Evolutionary conservation across 2,329 filamentous ascomycete species (phyloP).

Genomic region (Pseudocercospora vitis): DNA sequence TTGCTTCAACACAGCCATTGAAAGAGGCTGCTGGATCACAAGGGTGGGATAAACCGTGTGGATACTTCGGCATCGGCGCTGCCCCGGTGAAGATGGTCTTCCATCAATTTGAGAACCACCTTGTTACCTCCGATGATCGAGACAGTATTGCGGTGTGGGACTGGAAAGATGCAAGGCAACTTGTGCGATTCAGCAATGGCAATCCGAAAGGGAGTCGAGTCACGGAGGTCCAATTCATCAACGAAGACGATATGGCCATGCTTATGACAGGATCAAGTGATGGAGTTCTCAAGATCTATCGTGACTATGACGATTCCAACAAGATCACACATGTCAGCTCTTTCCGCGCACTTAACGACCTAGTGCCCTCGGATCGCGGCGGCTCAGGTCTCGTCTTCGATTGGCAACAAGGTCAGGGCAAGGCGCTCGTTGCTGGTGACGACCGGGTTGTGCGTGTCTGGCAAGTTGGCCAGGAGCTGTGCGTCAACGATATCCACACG

Average conservation of each 20-base stretch:
- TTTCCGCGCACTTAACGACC: slow-evolving; percentile 88
- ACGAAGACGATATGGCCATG: slow-evolving; percentile 94
- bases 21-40: slow-evolving; percentile 84
- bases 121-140: slow-evolving; percentile 88
- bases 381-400: slow-evolving; percentile 97
- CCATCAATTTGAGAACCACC: slow-evolving; percentile 95
- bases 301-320: slow-evolving; percentile 78
- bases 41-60: slow-evolving; percentile 80
- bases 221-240: slow-evolving; percentile 94
- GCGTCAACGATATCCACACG: slow-evolving; percentile 88
- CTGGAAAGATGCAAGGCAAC: slow-evolving; percentile 73
- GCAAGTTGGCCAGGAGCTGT: slow-evolving; percentile 92
- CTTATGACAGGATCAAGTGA: slow-evolving; percentile 94
- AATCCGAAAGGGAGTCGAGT: slow-evolving; percentile 90
- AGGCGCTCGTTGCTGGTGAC: slow-evolving; percentile 92
- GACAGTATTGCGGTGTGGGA: slow-evolving; percentile 91
- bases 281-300: slow-evolving; percentile 88
- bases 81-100: slow-evolving; percentile 93
- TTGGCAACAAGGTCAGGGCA: slow-evolving; percentile 97
- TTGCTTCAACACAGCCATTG: slow-evolving; percentile 87
- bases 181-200: slow-evolving; percentile 88
- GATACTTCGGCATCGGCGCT: slow-evolving; percentile 82
- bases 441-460: slow-evolving; percentile 94
- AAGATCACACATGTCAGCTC: slow-evolving; percentile 82
- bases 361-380: slow-evolving; percentile 81